A percentile compares a stretch with the other conserved stretches of the same genome.
Evolutionary conservation across 2,329 filamentous ascomycete genomes (phyloP).

Genomic region (Monosporascus sp.): DNA sequence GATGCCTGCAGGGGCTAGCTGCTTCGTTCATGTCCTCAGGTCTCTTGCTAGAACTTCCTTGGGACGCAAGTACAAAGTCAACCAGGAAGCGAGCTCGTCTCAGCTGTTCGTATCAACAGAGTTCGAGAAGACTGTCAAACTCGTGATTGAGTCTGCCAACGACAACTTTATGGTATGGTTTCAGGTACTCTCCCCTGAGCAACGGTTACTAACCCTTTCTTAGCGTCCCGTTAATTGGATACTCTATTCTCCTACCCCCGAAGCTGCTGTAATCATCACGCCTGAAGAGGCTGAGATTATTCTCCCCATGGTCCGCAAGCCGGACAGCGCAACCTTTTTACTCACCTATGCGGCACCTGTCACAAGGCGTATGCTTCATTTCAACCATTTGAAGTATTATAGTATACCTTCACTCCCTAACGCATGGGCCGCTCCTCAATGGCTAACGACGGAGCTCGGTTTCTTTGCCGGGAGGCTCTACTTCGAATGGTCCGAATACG

Average conservation of each 20-base stretch:
- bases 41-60: slow-evolving; percentile 32
- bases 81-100: slow-evolving; percentile 8
- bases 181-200: slow-evolving; percentile 1
- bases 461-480: slow-evolving; percentile 58
- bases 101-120: slow-evolving; percentile 37
- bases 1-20: slow-evolving; percentile 30
- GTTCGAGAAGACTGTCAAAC: slow-evolving; percentile 41
- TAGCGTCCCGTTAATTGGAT: slow-evolving; percentile 54
- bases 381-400: slow-evolving; percentile 50
- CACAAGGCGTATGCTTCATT: slow-evolving; percentile 54
- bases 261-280: slow-evolving; percentile 51
- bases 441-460: slow-evolving; percentile 54
- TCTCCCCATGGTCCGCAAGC: slow-evolving; percentile 37
- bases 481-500: slow-evolving; percentile 46
- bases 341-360: slow-evolving; percentile 56
- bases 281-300: slow-evolving; percentile 58
- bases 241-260: slow-evolving; percentile 42
- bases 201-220: slow-evolving; percentile 14
- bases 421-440: slow-evolving; percentile 38
- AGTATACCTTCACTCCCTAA: slow-evolving; percentile 41
- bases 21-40: slow-evolving; percentile 36
- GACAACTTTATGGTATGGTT: slow-evolving; percentile 31
- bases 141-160: slow-evolving; percentile 16
- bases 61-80: slow-evolving; percentile 29
- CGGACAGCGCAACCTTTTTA: slow-evolving; percentile 33